Base-by-base conservation (phyloP, 805 yeast species). In the Metschnikowia sp. region DNA sequence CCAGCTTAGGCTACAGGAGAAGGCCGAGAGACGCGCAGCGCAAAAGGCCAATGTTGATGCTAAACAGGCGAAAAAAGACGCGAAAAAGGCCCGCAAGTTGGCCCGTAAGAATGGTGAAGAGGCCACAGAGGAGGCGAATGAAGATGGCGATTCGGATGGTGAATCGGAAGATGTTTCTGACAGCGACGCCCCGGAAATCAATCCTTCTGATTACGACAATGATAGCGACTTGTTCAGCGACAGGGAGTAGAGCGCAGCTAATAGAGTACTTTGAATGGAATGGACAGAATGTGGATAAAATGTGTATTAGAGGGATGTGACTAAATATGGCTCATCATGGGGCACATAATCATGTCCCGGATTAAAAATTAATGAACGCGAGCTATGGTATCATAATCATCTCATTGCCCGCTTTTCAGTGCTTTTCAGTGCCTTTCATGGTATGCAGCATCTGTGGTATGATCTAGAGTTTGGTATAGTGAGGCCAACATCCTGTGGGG, bases 1-100 rank as follows among this genome's bases (percentile, higher is more conserved):
- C 64, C 78, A 79, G 39, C 71, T 71, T 44, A 79, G 79, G 61
- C 75, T 76, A 60, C 78, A 76, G 58, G 68, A 86, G 57, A 87
- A 83, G 66, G 85, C 78, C 30, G 75, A 81, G 58, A 81, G 97
- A 69, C 80, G 86, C 63, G 81, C 81, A 55, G 83, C 79, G 59
- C 97, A 91, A 68, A 82, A 81, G 55, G 91, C 77, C 39, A 88
- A 90, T 61, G 86, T 91, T 44, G 77, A 82, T 19, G 81, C 78
- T 46, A 91, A 86, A 76, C 79, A 81, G 53, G 89, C 83, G 42
- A 84, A 76, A 60, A 85, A 85, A 61, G 83, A 79, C 36, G 86
- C 82, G 9, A 87, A 86, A 72, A 83, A 83, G 57, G 81, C 82
- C 47, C 81, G 95, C 58, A 77, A 81, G 67, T 69, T 76, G 69